Percentiles rank a stretch among this genome's conserved stretches.
Conservation (phyloP, 345 rosid genomes). For the Rhizophora apiculata region DNA sequence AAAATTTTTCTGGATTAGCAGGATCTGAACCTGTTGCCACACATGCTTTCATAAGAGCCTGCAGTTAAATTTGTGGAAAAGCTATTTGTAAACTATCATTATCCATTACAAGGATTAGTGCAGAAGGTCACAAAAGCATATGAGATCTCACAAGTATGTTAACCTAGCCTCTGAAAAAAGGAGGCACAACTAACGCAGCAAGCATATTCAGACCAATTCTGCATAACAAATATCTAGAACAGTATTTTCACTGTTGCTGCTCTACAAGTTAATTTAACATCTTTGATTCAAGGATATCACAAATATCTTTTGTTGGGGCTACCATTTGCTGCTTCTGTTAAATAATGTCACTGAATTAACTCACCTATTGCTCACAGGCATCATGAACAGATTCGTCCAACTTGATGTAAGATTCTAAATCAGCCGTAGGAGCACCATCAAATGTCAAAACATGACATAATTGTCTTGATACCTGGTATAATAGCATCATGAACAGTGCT, state of each 20-base stretch:
- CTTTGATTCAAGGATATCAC: too few species aligned
- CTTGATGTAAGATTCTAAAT: conserved; percentile 70
- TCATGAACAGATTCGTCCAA: conserved; percentile 66
- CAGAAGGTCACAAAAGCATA: background rate
- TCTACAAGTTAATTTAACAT: too few species aligned
- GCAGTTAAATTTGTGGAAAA: conserved; percentile 17
- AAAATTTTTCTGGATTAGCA: conserved; percentile 68
- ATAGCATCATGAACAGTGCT: conserved; percentile 11
- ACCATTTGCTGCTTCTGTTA: background rate
- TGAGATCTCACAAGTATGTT: background rate
- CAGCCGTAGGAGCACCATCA: conserved; percentile 89
- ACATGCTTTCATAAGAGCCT: conserved; percentile 95
- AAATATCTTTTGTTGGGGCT: background rate
- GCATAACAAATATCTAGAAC: too few species aligned
- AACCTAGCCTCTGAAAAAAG: background rate
- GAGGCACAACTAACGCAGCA: background rate
- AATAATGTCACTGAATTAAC: conserved; percentile 12
- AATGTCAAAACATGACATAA: conserved; percentile 59
- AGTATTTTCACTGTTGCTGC: too few species aligned
- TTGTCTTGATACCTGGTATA: conserved; percentile 66
- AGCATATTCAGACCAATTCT: background rate
- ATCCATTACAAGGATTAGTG: background rate
- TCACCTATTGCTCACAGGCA: conserved; percentile 78
- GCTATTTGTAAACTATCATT: background rate
- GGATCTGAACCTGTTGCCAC: conserved; percentile 66